Percentiles rank a stretch among this genome's conserved stretches.
phyloP scores from a whole-genome alignment of 2,329 filamentous ascomycete genomes.

The Epichloe sp. region DNA sequence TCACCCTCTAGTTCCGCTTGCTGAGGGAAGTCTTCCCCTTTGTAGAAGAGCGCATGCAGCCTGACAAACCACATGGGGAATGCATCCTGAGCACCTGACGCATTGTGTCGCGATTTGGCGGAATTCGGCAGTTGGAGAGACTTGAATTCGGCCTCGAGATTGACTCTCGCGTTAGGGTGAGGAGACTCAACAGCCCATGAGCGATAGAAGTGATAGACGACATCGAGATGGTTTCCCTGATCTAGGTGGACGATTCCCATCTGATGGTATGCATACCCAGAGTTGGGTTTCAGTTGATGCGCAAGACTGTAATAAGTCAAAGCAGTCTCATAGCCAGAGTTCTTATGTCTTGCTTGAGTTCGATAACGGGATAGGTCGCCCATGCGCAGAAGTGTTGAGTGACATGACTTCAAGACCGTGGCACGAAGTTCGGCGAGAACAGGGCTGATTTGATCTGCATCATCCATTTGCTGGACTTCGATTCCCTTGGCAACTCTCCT shows the following conservation, averaged over 20 bases:
- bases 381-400: slow-evolving; percentile 71
- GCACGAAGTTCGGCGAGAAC: slow-evolving; percentile 36
- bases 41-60: slow-evolving; percentile 74
- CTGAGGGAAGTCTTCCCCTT: slow-evolving; percentile 58
- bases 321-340: slow-evolving; percentile 65
- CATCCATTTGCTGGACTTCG: slow-evolving; percentile 28
- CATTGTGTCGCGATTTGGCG: slow-evolving; percentile 19
- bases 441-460: slow-evolving; percentile 30
- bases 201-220: slow-evolving; percentile 82
- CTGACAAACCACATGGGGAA: slow-evolving; percentile 73
- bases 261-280: slow-evolving; percentile 79
- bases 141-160: slow-evolving; percentile 68
- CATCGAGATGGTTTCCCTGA: slow-evolving; percentile 66
- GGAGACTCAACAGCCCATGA: slow-evolving; percentile 63
- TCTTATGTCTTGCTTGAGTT: slow-evolving; percentile 56
- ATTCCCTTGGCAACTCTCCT: slow-evolving; percentile 29
- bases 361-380: slow-evolving; percentile 87
- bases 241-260: slow-evolving; percentile 74
- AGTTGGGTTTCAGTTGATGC: slow-evolving; percentile 61
- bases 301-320: slow-evolving; percentile 78
- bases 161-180: slow-evolving; percentile 59
- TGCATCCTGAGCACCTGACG: slow-evolving; percentile 45
- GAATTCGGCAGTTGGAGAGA: slow-evolving; percentile 29
- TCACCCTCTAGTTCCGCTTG: slow-evolving; percentile 76
- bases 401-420: slow-evolving; percentile 60